Conservation (phyloP, 2,329 filamentous ascomycete species). For the Pseudonectria buxi region DNA sequence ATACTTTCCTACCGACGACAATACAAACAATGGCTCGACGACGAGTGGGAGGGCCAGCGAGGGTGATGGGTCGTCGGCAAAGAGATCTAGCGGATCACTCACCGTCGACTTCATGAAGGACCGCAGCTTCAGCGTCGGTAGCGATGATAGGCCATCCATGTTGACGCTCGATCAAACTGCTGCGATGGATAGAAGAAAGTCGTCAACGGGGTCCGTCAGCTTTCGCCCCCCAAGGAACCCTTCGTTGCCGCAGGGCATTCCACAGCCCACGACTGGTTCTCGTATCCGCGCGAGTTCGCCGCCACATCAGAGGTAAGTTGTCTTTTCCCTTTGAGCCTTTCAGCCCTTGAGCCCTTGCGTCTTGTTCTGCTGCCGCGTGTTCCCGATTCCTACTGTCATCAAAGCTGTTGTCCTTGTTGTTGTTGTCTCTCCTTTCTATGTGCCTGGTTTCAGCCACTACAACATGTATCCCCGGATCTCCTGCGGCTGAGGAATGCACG, state of each 20-base stretch:
- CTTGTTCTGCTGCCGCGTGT: too few species aligned
- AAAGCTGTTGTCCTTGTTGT: background rate
- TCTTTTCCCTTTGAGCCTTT: conserved; percentile 1
- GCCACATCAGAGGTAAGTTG: conserved; percentile 39
- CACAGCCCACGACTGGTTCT: conserved; percentile 36
- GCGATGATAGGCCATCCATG: conserved; percentile 18
- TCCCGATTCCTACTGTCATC: background rate
- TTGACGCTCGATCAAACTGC: conserved; percentile 16
- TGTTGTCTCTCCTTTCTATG: background rate
- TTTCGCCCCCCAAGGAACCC: conserved; percentile 40
- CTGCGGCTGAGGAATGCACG: background rate
- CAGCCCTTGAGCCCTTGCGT: background rate
- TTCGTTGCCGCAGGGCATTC: conserved; percentile 40
- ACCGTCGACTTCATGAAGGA: conserved; percentile 25
- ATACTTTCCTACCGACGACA: conserved; percentile 21
- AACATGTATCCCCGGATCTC: conserved; percentile 2
- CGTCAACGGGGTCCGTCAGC: conserved; percentile 41
- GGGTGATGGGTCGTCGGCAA: conserved; percentile 26
- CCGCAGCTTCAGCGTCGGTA: conserved; percentile 20
- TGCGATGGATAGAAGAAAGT: conserved; percentile 31
- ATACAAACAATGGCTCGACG: conserved; percentile 17
- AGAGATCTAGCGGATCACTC: conserved; percentile 29
- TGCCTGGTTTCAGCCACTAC: background rate
- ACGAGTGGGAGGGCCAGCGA: conserved; percentile 20
- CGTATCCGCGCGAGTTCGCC: conserved; percentile 42